Evolutionary conservation across 768 basidiomycete genomes (phyloP).

Genomic region (Panaeolus papilionaceus): DNA sequence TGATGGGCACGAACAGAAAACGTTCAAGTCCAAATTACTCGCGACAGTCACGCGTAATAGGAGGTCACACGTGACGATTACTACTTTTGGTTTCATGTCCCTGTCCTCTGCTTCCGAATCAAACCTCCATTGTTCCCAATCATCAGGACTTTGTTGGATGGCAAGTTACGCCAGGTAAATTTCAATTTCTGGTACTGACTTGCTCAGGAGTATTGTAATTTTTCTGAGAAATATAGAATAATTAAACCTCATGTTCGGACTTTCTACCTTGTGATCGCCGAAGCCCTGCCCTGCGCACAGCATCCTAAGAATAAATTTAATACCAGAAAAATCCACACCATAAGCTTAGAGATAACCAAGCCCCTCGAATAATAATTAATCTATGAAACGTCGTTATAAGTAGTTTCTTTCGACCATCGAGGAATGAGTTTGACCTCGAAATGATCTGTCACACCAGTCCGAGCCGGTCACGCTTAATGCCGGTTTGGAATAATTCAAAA

Average conservation of each 20-base stretch:
- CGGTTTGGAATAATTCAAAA: slow-evolving; percentile 8
- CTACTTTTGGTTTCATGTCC: slow-evolving; percentile 2
- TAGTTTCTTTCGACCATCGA: not conserved
- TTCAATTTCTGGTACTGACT: too few relatives aligned
- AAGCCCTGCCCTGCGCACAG: not conserved
- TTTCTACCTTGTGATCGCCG: not conserved
- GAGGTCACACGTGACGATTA: slow-evolving; percentile 28
- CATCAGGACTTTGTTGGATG: not conserved
- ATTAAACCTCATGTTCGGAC: not conserved
- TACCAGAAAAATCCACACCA: not conserved
- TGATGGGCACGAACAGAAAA: slow-evolving; percentile 18
- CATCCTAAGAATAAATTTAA: not conserved
- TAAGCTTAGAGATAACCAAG: not conserved
- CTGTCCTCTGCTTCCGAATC: not conserved
- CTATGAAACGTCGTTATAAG: not conserved
- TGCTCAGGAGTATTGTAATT: too few relatives aligned
- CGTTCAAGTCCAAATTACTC: slow-evolving; percentile 25
- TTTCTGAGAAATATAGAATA: too few relatives aligned
- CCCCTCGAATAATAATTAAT: not conserved
- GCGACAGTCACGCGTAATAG: slow-evolving; percentile 31
- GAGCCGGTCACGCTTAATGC: slow-evolving; percentile 1
- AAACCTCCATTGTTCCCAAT: not conserved
- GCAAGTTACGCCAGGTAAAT: too few relatives aligned
- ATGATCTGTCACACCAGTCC: not conserved
- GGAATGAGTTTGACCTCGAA: not conserved